Base-by-base conservation (phyloP, 257 asterid species). In the Leonotis leonurus region DNA sequence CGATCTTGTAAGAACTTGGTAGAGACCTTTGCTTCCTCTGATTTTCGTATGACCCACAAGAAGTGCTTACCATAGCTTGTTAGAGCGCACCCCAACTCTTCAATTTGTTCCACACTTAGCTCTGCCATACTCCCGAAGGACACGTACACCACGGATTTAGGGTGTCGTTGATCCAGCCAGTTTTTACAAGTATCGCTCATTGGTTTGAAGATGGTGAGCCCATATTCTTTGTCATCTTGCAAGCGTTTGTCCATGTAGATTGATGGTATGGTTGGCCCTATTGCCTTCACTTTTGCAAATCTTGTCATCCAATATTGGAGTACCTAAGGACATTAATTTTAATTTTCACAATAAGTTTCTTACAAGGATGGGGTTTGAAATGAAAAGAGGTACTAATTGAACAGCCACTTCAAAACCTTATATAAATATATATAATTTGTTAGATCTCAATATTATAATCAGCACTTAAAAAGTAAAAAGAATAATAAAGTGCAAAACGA, bases 191-290 rank as follows among this genome's bases (percentile, higher is more conserved):
- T 59, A 0, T 9, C 64, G 4, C 44, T 48, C 10, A 3, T 36
- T 21, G 86, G 77, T 49, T 77, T 60, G 76, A 10, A 80, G 33
- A 77, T 20, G 56, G 58, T 80, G 1, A 80, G 73, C 20, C 75
- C 79, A 45, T 80, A 77, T 4, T 68, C 86, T 21, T 2, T 61
- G 37, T 80, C 83, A 1, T 71, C 79, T 2, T 56, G 14, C 4
- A 77, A 7, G 4, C 73, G 74, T 72, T 74, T 80, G 81, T 80
- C 86, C 33, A 77, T 40, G 68, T 74, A 77, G 79, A 77, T 62
- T 2, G 86, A 80, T 18, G 81, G 83, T 45, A 80, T 33, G 1
- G 78, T 53, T 1, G 83, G 83, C 46, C 83, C 86, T 11, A 80
- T 77, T 6, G 83, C 62, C 53, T 65, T 80, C 65, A 71, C 77